Percentiles rank a stretch among this genome's conserved stretches.
phyloP scores from a whole-genome alignment of 169 alveolate species.

The Eimeria sp. region DNA sequence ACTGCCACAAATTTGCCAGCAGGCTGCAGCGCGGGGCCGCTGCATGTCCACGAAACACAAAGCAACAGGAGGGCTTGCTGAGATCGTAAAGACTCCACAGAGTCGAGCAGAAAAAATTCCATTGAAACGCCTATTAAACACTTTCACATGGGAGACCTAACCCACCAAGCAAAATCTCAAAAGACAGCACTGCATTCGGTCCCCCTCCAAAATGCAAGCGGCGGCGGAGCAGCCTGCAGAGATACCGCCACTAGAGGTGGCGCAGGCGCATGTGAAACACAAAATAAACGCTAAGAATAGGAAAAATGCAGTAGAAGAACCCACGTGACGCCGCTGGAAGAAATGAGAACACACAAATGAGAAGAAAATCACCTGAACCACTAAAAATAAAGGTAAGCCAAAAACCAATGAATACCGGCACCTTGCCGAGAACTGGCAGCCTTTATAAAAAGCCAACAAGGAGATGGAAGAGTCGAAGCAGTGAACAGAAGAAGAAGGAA shows the following conservation, averaged over 20 bases:
- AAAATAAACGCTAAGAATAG: neutral
- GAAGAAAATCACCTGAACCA: neutral
- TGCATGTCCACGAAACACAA: neutral
- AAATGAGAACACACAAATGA: neutral
- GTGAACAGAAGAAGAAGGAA: neutral
- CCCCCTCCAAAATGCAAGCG: neutral
- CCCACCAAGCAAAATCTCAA: neutral
- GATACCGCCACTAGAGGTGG: neutral
- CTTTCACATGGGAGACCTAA: neutral
- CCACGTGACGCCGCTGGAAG: neutral
- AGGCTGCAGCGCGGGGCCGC: slow-evolving; percentile 24
- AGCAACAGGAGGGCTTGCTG: neutral
- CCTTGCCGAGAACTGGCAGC: slow-evolving; percentile 62
- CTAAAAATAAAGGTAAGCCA: neutral
- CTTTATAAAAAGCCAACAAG: slow-evolving; percentile 29
- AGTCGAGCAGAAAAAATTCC: neutral
- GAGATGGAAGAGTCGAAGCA: neutral
- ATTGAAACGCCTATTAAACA: too few species aligned
- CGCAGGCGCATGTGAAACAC: slow-evolving; percentile 16
- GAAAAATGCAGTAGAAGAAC: neutral
- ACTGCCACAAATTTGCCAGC: slow-evolving; percentile 65
- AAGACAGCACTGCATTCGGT: neutral
- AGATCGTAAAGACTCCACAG: neutral
- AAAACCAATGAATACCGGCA: neutral
- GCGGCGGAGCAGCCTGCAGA: neutral